Conservation (phyloP, 306 rosid genomes). For the Crotalaria pallida region DNA sequence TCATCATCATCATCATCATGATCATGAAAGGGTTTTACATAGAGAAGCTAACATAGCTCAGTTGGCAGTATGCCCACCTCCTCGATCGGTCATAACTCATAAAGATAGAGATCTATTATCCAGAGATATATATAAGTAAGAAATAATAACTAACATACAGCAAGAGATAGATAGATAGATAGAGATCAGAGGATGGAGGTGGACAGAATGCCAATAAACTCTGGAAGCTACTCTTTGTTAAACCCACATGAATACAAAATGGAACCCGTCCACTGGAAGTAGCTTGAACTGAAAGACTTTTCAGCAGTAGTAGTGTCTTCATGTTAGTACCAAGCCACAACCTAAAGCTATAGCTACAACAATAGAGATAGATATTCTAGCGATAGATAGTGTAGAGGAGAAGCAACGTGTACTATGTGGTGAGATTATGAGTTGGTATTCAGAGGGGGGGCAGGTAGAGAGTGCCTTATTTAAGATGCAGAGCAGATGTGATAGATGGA, state of each 20-base stretch:
- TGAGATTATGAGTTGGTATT: background rate
- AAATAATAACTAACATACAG: too few relatives aligned
- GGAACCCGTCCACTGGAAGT: background rate
- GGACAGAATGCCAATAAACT: conserved; percentile 99
- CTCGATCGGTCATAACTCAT: too few relatives aligned
- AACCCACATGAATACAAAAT: conserved; percentile 41
- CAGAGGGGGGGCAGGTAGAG: background rate
- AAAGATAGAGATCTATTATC: background rate
- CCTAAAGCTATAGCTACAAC: background rate
- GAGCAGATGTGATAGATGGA: conserved; percentile 5
- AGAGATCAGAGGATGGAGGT: conserved; percentile 72
- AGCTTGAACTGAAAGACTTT: background rate
- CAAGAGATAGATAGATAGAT: too few relatives aligned
- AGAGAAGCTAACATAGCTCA: conserved; percentile 68
- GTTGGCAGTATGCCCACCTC: conserved; percentile 99
- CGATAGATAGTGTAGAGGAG: background rate
- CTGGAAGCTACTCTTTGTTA: conserved; percentile 67
- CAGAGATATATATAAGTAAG: too few relatives aligned
- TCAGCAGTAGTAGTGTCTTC: background rate
- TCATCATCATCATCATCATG: too few relatives aligned
- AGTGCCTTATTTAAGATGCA: conserved; percentile 31
- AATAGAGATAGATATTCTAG: background rate
- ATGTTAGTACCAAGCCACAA: background rate
- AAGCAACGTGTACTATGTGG: too few relatives aligned
- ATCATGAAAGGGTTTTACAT: conserved; percentile 72